Base-by-base conservation (phyloP, 441 rosid genomes). In the Breynia disticha region DNA sequence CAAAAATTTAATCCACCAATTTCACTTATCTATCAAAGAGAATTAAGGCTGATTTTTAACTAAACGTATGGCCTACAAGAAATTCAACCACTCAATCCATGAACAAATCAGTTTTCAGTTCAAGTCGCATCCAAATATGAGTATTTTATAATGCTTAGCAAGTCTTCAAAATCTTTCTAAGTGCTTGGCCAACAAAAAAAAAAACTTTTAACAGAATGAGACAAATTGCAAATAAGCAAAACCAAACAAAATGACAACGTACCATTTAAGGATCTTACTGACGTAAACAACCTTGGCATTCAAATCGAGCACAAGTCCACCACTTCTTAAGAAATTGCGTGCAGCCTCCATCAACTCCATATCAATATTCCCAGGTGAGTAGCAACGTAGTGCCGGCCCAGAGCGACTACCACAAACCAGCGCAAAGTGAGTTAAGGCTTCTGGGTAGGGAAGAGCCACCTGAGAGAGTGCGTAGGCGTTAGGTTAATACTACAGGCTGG, bases 381-480 rank as follows among this genome's bases (percentile, higher is more conserved):
- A 90, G 63, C 83, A 84, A 52, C 67, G 74, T 35, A 90, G 89
- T 57, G 86, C 73, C 32, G 96, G 97, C 56, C 95, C 86, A 47
- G 95, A 84, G 52, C 84, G 89, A 38, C 77, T 67, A 19, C 96
- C 97, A 60, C 66, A 77, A 60, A 83, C 90, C 45, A 90, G 70
- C 39, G 91, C 82, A 70, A 84, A 90, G 77, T 90, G 88, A 62
- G 64, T 68, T 48, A 79, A 60, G 56, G 90, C 86, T 54, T 59
- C 60, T 45, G 57, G 46, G 16, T 54, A 54, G 16, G 57, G 57
- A 54, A 54, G 48, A 11, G 57, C 57, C 37, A 54, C 48, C 57
- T 54, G 46, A 39, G 22, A 41, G 41, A n/a, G 35, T 28, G 4
- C 35, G 8, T 1, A 28, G 35, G 5, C 1, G 35, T 28, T 5